phyloP scores from a whole-genome alignment of 140 eudicot genomes.

The Senecio squalidus region DNA sequence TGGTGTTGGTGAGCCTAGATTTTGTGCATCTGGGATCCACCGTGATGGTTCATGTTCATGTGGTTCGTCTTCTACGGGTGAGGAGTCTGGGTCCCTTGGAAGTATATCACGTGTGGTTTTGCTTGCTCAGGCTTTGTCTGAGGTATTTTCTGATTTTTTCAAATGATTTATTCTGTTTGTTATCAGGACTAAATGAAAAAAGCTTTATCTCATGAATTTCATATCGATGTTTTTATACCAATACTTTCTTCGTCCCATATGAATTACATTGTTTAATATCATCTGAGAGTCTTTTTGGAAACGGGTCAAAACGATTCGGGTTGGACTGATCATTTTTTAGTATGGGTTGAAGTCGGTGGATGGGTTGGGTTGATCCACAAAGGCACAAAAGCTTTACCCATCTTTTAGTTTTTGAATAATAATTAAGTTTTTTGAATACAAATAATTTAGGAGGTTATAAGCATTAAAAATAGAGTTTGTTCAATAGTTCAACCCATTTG shows the following conservation, averaged over 20 bases:
- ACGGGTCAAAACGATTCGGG: too few relatives aligned
- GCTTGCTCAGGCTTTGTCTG: slow-evolving; percentile 87
- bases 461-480: too few relatives aligned
- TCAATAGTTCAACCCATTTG: too few relatives aligned
- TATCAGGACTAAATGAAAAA: neutral
- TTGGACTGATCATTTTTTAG: too few relatives aligned
- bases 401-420: too few relatives aligned
- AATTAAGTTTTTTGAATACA: too few relatives aligned
- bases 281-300: too few relatives aligned
- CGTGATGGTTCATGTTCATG: slow-evolving; percentile 65
- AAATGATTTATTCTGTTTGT: neutral
- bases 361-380: too few relatives aligned
- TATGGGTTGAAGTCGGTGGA: too few relatives aligned
- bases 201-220: neutral
- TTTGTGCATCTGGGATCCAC: slow-evolving; percentile 66
- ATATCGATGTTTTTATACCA: neutral
- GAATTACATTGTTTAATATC: neutral
- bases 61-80: slow-evolving; percentile 51
- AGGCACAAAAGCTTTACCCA: too few relatives aligned
- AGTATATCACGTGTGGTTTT: slow-evolving; percentile 66
- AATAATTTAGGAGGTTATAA: too few relatives aligned
- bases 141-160: slow-evolving; percentile 37
- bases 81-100: slow-evolving; percentile 47
- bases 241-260: neutral
- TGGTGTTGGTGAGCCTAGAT: slow-evolving; percentile 37